Base-by-base conservation (phyloP, 192 early-diverging fungal species). In the Geranomyces michiganensis region DNA sequence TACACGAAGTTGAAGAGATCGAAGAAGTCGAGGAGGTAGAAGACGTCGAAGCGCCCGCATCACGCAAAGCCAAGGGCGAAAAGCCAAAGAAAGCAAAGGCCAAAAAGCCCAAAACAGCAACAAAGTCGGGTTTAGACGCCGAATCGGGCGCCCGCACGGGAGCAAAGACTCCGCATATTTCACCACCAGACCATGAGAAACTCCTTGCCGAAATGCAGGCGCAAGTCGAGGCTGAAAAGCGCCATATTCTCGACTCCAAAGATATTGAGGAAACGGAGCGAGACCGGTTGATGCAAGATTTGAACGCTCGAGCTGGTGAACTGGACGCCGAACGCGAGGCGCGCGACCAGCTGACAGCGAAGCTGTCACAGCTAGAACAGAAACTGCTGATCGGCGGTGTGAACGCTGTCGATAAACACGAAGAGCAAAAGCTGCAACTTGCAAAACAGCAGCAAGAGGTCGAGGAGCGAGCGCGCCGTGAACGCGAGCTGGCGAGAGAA, bases 381-480 rank as follows among this genome's bases (percentile, higher is more conserved):
- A 88, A 87, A 60, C 72, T 88, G 36, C 67, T 89, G 3, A 73
- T 88, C 45, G 87, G 87, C 22, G 87, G 87, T 15, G 81, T 84
- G 27, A 62, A 78, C 33, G 79, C 86, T 53, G 82, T 89, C 17
- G 81, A 78, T 14, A 81, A 88, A 56, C 76, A 80, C 41, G 73
- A 81, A 36, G 75, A 75, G 33, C 85, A 87, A 65, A 76, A 86
- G 63, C 71, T 68, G 33, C 83, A 81, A 65, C 72, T 88, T 8
- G 74, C 84, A 46, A 73, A 75, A 44, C 69, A 76, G 21, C 75
- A 78, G 62, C n/a, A 70, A n/a, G 67, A 72, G 32, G 24, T 88
- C 7, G 72, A 79, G 65, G 82, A 86, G 51, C 76, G 84, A 56
- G 69, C 75, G 21, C 41, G 73, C 17, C 59, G 77, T 29, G 82